Base-by-base conservation (phyloP, 129 eudicot species). In the Helichrysum umbraculigerum region DNA sequence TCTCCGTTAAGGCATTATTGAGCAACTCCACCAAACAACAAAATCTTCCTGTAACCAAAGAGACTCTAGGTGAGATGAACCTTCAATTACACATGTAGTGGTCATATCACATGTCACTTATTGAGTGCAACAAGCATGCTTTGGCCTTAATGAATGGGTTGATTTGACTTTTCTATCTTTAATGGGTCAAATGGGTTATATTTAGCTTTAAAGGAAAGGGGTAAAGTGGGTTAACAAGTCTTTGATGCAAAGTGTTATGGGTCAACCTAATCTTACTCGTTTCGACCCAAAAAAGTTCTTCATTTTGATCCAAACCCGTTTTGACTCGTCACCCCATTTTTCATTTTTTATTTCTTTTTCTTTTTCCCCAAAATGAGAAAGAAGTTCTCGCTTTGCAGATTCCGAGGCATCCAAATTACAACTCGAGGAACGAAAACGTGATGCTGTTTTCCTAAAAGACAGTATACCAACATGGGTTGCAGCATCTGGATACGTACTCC, bases 401-500 rank as follows among this genome's bases (percentile, higher is more conserved):
- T 51, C 73, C 0, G 85, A 86, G 73, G 81, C 84, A 32, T 28
- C 76, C 56, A 76, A 81, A 66, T 42, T 78, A 73, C 74, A 66
- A 52, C 15, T 68, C 37, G 95, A 90, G 76, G 77, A 90, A 61
- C 82, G 71, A 75, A 88, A 85, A 63, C 83, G 88, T 42, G 91
- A 93, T 28, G 74, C 72, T 37, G 74, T 93, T 29, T 90, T 93
- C 78, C 71, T 93, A 63, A 93, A 86, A 86, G 98, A 93, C 83
- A 70, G 85, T 66, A 88, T 93, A 28, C 97, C 97, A 7, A 75
- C 87, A 51, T 90, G 91, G 97, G 63, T 90, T 65, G 98, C 96
- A 37, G 97, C 84, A 4, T 83, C 92, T 17, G 98, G 98, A 51
- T 93, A 90, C 66, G 88, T 90, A 4, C 82, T 79, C 77, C 85